Conservation (phyloP, 2,329 filamentous ascomycete species). For the Aureobasidium pullulans region DNA sequence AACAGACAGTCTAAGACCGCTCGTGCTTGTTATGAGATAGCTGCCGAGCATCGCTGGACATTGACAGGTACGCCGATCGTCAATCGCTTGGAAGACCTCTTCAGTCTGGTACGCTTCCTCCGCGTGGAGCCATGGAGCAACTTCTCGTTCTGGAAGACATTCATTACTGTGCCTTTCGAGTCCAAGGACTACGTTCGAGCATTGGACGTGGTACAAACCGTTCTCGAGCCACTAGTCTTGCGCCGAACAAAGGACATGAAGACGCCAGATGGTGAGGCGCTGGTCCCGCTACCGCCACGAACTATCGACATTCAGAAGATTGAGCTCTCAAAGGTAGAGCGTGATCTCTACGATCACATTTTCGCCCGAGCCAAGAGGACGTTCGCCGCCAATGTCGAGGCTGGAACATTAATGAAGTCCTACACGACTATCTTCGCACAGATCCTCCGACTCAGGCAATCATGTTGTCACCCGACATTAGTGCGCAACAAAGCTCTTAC, state of each 20-base stretch:
- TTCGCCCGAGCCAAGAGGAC: conserved; percentile 74
- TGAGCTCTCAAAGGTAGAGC: conserved; percentile 74
- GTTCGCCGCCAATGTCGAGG: conserved; percentile 79
- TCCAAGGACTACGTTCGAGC: conserved; percentile 90
- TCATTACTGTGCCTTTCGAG: conserved; percentile 96
- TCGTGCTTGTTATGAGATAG: conserved; percentile 86
- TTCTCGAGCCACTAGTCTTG: conserved; percentile 90
- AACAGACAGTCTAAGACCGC: conserved; percentile 81
- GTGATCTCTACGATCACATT: conserved; percentile 88
- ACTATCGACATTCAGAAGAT: conserved; percentile 80
- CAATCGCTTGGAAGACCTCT: conserved; percentile 89
- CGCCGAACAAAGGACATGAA: conserved; percentile 97
- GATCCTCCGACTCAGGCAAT: conserved; percentile 83
- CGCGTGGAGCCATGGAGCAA: conserved; percentile 97
- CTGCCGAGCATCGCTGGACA: conserved; percentile 81
- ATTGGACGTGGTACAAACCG: conserved; percentile 92
- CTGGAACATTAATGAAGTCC: conserved; percentile 86
- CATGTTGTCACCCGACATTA: conserved; percentile 86
- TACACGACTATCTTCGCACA: conserved; percentile 98
- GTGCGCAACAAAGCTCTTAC: conserved; percentile 79
- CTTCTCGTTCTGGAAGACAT: conserved; percentile 98
- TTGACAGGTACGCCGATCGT: conserved; percentile 95
- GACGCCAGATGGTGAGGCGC: conserved; percentile 71
- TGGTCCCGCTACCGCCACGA: conserved; percentile 77
- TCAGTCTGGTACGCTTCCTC: conserved; percentile 85